These are phyloP conservation scores for Turnera subulata DNA, from an alignment of 345 rosid species.

Conservation along the genomic window DNA sequence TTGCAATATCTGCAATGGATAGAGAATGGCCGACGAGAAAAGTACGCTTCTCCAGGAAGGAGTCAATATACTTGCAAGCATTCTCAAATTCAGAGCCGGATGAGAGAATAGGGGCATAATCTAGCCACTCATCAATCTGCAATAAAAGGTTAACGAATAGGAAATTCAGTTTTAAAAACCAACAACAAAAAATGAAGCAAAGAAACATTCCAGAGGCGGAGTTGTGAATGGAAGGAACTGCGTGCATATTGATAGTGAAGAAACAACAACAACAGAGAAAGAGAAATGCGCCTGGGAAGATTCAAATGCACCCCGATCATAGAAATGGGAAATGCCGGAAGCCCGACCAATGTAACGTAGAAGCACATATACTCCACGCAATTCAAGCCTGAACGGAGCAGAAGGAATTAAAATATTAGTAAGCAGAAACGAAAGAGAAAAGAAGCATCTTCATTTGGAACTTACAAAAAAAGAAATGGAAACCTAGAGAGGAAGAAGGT, in stretches of 20 bases:
- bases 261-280: too few relatives aligned
- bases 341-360: conserved; percentile 61
- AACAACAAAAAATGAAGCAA: background rate
- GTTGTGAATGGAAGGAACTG: too few relatives aligned
- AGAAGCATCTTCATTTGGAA: background rate
- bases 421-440: background rate
- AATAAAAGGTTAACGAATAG: conserved; percentile 3
- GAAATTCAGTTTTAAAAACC: background rate
- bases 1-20: conserved; percentile 76
- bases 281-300: conserved; percentile 55
- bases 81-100: conserved; percentile 81
- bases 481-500: too few relatives aligned
- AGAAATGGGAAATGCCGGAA: conserved; percentile 38
- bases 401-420: background rate
- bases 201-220: background rate
- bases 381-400: conserved; percentile 37
- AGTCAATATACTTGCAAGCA: conserved; percentile 57
- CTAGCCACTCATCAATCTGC: conserved; percentile 86
- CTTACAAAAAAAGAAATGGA: too few relatives aligned
- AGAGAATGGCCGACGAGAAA: conserved; percentile 64
- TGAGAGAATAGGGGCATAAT: conserved; percentile 57
- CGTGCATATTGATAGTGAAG: too few relatives aligned
- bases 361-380: conserved; percentile 52
- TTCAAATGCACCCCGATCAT: conserved; percentile 42
- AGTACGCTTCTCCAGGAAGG: conserved; percentile 46